Evolutionary conservation across 441 rosid genomes (phyloP).

Genomic region (Populus hybrid): DNA sequence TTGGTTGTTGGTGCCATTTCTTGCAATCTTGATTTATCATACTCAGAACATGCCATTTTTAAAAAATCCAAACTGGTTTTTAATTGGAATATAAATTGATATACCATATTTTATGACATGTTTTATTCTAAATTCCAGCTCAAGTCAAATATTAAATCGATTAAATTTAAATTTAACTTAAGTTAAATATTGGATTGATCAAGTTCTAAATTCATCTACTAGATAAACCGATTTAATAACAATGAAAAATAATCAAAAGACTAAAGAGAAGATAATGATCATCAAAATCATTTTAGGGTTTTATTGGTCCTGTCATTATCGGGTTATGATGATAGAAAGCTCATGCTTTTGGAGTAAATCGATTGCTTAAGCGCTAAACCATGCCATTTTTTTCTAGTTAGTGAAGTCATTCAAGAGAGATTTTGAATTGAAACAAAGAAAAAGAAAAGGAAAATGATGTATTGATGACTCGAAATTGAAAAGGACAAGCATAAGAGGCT

Average conservation of each 20-base stretch:
- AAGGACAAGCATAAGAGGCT: conserved; percentile 25
- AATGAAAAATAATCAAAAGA: no score
- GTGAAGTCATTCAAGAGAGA: conserved; percentile 48
- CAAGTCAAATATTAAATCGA: no score
- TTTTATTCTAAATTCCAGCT: no score
- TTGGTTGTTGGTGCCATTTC: conserved; percentile 21
- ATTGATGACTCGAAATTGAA: conserved; percentile 29
- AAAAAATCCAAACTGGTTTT: not conserved
- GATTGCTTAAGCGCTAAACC: conserved; percentile 69
- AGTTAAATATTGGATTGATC: no score
- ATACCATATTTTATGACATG: no score
- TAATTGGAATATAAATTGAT: not conserved
- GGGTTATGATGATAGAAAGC: conserved; percentile 17
- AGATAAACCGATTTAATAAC: no score
- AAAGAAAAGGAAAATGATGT: conserved; percentile 22
- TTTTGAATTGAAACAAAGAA: conserved; percentile 29
- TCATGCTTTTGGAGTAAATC: conserved; percentile 23
- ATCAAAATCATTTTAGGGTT: not conserved
- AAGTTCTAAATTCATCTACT: no score
- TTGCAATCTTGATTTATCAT: conserved; percentile 1
- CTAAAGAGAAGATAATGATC: no score
- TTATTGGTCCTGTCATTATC: conserved; percentile 20
- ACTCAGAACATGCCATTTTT: no score
- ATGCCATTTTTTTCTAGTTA: conserved; percentile 22
- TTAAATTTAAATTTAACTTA: no score